Conservation (phyloP, 169 alveolate genomes). For the Plasmodium vivax region DNA sequence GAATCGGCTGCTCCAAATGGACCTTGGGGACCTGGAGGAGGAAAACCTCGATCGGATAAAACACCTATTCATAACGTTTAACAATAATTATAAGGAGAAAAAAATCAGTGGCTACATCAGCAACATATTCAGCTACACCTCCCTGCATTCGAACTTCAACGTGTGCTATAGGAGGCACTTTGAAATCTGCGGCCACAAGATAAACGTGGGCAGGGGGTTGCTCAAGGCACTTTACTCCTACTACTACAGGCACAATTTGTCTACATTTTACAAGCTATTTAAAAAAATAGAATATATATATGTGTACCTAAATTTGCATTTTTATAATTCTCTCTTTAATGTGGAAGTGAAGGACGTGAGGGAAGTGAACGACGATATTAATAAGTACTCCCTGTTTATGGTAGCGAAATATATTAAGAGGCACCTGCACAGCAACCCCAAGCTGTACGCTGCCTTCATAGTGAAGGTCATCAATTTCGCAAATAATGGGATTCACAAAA, state of each 20-base stretch:
- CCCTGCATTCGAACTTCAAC: constrained; percentile 55
- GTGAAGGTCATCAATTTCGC: constrained; percentile 19
- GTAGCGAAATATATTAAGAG: constrained; percentile 21
- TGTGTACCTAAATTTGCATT: constrained; percentile 22
- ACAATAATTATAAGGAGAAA: constrained; percentile 54
- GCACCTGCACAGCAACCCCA: constrained; percentile 20
- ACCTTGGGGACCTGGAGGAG: constrained; percentile 18
- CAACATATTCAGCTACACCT: constrained; percentile 36
- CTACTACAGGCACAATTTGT: constrained; percentile 51
- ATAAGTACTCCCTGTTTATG: constrained; percentile 30
- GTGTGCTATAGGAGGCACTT: constrained; percentile 25
- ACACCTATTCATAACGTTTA: constrained; percentile 47
- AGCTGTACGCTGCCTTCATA: constrained; percentile 29
- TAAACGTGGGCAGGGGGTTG: constrained; percentile 21
- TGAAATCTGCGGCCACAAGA: constrained; percentile 13
- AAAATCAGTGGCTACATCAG: constrained; percentile 50
- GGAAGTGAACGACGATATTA: constrained; percentile 30
- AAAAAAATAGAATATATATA: constrained; percentile 68
- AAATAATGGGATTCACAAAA: constrained; percentile 24
- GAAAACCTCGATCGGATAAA: constrained; percentile 56
- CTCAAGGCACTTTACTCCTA: constrained; percentile 37
- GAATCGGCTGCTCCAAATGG: constrained; percentile 7
- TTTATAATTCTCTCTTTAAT: constrained; percentile 26
- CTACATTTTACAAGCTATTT: constrained; percentile 39
- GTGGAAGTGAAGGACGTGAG: constrained; percentile 37